Evolutionary conservation across 1,284 basidiomycete species (phyloP).

Genomic region (Cutaneotrichosporon curvatum): DNA sequence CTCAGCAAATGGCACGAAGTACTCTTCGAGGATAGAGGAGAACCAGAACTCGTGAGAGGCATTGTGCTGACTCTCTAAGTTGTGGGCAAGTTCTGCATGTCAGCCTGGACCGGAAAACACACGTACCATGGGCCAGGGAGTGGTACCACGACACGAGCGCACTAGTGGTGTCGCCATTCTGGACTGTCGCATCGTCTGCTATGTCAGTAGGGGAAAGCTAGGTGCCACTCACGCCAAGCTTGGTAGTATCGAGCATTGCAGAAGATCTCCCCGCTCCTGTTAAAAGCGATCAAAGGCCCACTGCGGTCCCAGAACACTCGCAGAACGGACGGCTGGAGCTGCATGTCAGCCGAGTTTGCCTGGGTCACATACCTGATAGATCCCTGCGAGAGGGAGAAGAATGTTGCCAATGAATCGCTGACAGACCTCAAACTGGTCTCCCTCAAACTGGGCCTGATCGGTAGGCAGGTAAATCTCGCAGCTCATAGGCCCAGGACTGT

Average conservation of each 20-base stretch:
- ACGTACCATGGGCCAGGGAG: conserved; percentile 69
- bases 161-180: neutral
- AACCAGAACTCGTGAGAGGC: conserved; percentile 82
- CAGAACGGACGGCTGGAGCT: conserved; percentile 54
- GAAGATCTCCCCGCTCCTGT: conserved; percentile 80
- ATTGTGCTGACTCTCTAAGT: conserved; percentile 46
- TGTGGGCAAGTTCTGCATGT: conserved; percentile 34
- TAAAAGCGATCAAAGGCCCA: conserved; percentile 88
- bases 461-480: conserved; percentile 59
- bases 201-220: conserved; percentile 52
- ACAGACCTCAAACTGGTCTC: conserved; percentile 23
- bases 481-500: conserved; percentile 15
- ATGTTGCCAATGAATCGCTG: conserved; percentile 63
- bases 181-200: conserved; percentile 47
- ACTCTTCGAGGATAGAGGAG: conserved; percentile 74
- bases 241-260: conserved; percentile 81
- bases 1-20: conserved; percentile 17
- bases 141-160: conserved; percentile 84
- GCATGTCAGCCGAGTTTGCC: neutral
- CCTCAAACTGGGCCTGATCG: conserved; percentile 25
- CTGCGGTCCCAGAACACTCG: conserved; percentile 79
- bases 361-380: conserved; percentile 31
- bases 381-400: conserved; percentile 34
- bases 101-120: neutral
- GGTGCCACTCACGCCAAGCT: conserved; percentile 65